A percentile compares a stretch with the other conserved stretches of the same genome.
These are phyloP conservation scores for Vaccinium myrtillus DNA, from an alignment of 148 eudicot genomes.

Conservation along the genomic window DNA sequence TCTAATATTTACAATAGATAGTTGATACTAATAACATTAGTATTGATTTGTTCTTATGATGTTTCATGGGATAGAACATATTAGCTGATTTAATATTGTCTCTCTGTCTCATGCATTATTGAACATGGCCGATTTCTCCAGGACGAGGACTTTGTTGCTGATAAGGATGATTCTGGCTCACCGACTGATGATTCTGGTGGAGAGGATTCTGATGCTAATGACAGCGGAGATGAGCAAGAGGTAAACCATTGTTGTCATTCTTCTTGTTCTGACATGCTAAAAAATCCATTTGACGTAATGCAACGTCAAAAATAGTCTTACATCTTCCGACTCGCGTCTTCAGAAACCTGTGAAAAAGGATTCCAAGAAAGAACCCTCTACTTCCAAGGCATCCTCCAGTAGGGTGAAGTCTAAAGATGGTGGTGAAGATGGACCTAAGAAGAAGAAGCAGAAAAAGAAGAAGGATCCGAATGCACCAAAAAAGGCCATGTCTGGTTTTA, in stretches of 20 bases:
- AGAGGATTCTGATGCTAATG: constrained; percentile 78
- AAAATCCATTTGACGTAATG: not conserved
- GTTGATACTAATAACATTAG: not conserved
- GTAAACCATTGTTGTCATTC: constrained; percentile 26
- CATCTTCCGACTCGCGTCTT: constrained; percentile 19
- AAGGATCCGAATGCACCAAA: constrained; percentile 99
- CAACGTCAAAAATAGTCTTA: not conserved
- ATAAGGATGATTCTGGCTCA: constrained; percentile 82
- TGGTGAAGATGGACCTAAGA: constrained; percentile 69
- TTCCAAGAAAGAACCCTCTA: constrained; percentile 54
- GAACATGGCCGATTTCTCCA: constrained; percentile 23
- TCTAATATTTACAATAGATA: not conserved
- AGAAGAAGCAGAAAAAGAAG: constrained; percentile 81
- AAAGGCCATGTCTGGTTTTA: constrained; percentile 66
- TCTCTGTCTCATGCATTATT: not conserved
- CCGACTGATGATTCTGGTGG: constrained; percentile 90
- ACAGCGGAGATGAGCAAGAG: constrained; percentile 60
- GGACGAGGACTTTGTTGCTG: constrained; percentile 92
- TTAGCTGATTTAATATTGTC: not conserved
- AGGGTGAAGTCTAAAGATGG: constrained; percentile 65
- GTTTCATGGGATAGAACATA: not conserved
- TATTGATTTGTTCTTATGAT: not conserved
- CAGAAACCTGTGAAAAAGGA: constrained; percentile 78
- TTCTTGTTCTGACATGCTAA: not conserved
- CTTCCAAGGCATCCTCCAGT: constrained; percentile 56